phyloP scores from a whole-genome alignment of 176 grass and related monocot species.

The Lolium perenne region DNA sequence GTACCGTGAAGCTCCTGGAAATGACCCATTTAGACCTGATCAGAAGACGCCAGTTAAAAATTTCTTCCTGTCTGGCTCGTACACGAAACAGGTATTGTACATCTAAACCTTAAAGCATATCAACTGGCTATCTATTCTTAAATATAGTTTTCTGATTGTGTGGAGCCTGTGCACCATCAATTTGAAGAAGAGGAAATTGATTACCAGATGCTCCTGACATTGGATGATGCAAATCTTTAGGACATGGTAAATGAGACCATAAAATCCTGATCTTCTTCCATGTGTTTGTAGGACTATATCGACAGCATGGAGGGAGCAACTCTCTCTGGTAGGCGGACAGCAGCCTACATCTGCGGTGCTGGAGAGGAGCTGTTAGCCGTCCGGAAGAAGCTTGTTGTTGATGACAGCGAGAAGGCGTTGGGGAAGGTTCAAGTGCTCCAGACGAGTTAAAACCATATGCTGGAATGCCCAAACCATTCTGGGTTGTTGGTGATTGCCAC shows the following conservation, averaged over 20 bases:
- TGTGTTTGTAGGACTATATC: conserved; percentile 85
- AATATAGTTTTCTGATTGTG: conserved; percentile 21
- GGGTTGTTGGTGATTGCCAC: conserved; percentile 32
- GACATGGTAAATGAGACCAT: conserved; percentile 14
- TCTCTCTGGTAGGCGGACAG: conserved; percentile 82
- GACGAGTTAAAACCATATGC: conserved; percentile 53
- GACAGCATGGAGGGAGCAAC: conserved; percentile 99
- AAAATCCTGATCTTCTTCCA: background rate
- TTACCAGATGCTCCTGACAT: background rate
- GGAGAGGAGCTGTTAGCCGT: conserved; percentile 72
- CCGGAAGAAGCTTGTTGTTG: conserved; percentile 64
- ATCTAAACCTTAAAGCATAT: background rate
- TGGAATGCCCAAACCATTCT: conserved; percentile 21
- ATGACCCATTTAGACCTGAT: conserved; percentile 95
- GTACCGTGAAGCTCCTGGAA: conserved; percentile 96
- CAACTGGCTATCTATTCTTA: conserved; percentile 11
- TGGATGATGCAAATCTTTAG: background rate
- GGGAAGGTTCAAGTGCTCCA: conserved; percentile 46
- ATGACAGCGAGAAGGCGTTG: conserved; percentile 28
- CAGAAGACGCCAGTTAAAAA: conserved; percentile 94
- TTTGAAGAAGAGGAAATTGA: background rate
- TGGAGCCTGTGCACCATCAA: background rate
- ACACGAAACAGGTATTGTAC: conserved; percentile 86
- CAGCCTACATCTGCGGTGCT: conserved; percentile 74
- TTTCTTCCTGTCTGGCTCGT: conserved; percentile 95